Percentiles rank a stretch among this genome's conserved stretches.
Evolutionary conservation across 2,329 filamentous ascomycete genomes (phyloP).

Genomic region (Paramyrothecium roridum): DNA sequence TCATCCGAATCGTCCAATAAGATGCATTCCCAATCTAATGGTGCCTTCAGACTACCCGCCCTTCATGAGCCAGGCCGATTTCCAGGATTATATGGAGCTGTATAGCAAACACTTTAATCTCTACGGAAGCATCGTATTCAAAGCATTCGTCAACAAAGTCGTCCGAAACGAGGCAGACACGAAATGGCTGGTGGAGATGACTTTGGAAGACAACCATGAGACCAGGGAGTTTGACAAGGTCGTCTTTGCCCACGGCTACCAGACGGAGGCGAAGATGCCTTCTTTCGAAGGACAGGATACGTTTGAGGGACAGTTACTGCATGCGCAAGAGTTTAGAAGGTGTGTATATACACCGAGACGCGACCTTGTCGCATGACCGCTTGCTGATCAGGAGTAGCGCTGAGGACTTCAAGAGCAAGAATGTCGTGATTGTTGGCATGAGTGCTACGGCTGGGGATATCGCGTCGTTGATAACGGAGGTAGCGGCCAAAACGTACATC

Average conservation of each 20-base stretch:
- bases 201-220: constrained; percentile 15
- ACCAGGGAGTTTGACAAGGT: constrained; percentile 28
- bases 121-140: constrained; percentile 24
- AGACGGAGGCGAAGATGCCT: constrained; percentile 27
- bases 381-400: constrained; percentile 1
- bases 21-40: too few relatives aligned
- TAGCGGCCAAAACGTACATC: constrained; percentile 27
- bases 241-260: constrained; percentile 26
- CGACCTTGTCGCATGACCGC: background rate
- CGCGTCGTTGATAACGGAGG: background rate
- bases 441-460: background rate
- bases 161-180: constrained; percentile 20
- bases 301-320: constrained; percentile 31
- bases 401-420: constrained; percentile 3
- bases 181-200: constrained; percentile 28
- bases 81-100: constrained; percentile 34
- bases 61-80: constrained; percentile 17
- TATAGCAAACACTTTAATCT: constrained; percentile 38
- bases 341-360: constrained; percentile 3
- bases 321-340: constrained; percentile 26
- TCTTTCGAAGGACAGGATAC: constrained; percentile 24
- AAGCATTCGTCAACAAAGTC: constrained; percentile 24
- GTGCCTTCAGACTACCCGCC: constrained; percentile 18
- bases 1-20: too few relatives aligned
- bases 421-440: constrained; percentile 5